Evolutionary conservation across 2,329 filamentous ascomycete species (phyloP), one percentile per base, ranked within the genome.

Genomic region (Cytospora schulzeri): DNA sequence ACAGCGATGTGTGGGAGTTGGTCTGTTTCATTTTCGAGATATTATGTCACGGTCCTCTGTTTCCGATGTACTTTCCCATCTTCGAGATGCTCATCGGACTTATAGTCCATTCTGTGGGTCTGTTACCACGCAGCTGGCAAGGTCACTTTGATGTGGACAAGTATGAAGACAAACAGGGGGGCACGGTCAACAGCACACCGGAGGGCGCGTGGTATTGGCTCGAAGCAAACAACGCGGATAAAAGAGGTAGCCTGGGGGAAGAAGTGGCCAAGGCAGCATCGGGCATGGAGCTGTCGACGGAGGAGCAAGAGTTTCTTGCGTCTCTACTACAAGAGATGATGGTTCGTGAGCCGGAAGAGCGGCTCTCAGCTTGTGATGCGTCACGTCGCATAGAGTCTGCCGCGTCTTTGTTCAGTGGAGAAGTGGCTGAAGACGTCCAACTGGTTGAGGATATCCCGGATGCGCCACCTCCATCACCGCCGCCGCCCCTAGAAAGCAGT

Each of bases 81-180:
- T 62, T 51, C 24, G 60, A 62, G 52, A 31, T 52, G 28, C 60
- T 62, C 7, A 55, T 62, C 22, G 52, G 28, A 15, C 31, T 22
- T 4, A 57, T 62, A 31, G 60, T 52, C 19, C 52, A 62, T 29
- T 26, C 12, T 4, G 53, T 62, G 4, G 60, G 38, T 15, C 33
- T 57, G 4, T n/a, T 62, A 51, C 60, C 60, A 29, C 60, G 7
- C 19, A 62, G 53, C 53, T 62, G 60, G 60, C 53, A 51, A 31
- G 60, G 53, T 1, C 60, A 57, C n/a, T 62, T 51, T 19, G 14
- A 51, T 15, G 57, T n/a, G 14, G 45, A 26, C 5, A 59, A 35
- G 19, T 51, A 59, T 19, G 57, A 41, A 26, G 8, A 35, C 5
- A 35, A 14, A 24, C 2, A 56, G 22, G 14, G 45, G 28, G 45